Evolutionary conservation across 805 yeast species (phyloP).

Genomic region (Candida sphagnicola): DNA sequence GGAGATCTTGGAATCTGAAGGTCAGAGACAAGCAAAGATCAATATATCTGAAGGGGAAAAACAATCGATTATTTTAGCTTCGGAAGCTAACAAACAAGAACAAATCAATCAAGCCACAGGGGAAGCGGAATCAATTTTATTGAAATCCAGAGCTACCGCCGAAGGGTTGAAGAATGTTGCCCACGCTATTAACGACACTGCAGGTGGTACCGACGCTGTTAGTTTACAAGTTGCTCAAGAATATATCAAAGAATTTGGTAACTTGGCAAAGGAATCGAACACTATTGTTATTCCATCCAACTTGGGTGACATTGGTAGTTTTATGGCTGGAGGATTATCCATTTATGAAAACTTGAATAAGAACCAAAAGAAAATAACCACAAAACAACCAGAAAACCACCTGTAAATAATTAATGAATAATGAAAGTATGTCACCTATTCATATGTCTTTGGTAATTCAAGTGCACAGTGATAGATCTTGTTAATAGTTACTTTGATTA

Average conservation of each 20-base stretch:
- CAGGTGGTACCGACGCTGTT: conserved; percentile 74
- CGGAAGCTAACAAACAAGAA: conserved; percentile 64
- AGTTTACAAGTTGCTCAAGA: conserved; percentile 78
- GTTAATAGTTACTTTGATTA: conserved; percentile 3
- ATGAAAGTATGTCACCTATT: background rate
- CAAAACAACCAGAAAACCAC: conserved; percentile 2
- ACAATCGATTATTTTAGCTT: conserved; percentile 64
- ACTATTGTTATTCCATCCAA: conserved; percentile 76
- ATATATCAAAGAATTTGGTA: conserved; percentile 76
- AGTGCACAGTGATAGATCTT: background rate
- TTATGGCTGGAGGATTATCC: conserved; percentile 74
- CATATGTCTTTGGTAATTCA: background rate
- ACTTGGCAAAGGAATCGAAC: conserved; percentile 77
- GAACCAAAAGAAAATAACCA: conserved; percentile 8
- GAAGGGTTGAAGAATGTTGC: conserved; percentile 64
- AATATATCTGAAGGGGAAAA: conserved; percentile 84
- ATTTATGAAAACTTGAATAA: conserved; percentile 54
- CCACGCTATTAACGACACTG: conserved; percentile 59
- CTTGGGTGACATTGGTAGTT: conserved; percentile 66
- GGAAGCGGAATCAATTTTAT: conserved; percentile 64
- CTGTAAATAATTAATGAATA: conserved; percentile 5
- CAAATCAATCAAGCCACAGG: conserved; percentile 68
- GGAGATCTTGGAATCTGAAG: conserved; percentile 83
- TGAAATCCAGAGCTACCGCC: conserved; percentile 71
- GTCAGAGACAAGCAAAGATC: conserved; percentile 72